A percentile compares a stretch with the other conserved stretches of the same genome.
These are phyloP conservation scores for Verticillium nubilum DNA, from an alignment of 2,329 filamentous ascomycete genomes.

Conservation along the genomic window DNA sequence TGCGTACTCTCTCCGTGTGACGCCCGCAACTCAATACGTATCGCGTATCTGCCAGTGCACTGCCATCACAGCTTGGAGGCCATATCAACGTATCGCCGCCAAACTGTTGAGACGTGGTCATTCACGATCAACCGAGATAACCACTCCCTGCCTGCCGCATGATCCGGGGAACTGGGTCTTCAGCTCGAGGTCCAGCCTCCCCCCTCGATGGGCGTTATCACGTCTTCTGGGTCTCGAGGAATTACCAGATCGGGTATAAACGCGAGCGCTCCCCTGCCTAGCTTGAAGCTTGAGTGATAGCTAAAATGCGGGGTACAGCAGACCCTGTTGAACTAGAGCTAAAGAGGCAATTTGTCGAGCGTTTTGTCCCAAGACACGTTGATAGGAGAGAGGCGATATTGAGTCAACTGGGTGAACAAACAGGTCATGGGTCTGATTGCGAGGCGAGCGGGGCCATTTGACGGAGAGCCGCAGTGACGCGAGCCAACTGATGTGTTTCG, in stretches of 20 bases:
- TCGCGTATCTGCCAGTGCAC: background rate
- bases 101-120: background rate
- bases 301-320: conserved; percentile 3
- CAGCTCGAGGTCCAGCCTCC: background rate
- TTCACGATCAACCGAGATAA: background rate
- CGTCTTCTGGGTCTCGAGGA: background rate
- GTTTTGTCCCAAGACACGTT: background rate
- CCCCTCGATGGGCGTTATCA: background rate
- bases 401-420: background rate
- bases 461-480: background rate
- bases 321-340: background rate
- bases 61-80: background rate
- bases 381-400: background rate
- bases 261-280: background rate
- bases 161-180: background rate
- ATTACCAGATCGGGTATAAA: conserved; percentile 1
- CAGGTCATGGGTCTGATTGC: background rate
- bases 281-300: background rate
- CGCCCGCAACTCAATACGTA: background rate
- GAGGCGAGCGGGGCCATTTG: background rate
- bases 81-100: background rate
- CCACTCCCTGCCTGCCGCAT: background rate
- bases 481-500: background rate
- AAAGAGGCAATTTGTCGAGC: background rate
- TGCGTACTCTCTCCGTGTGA: background rate